Evolutionary conservation across 192 early-diverging fungal genomes (phyloP), one percentile per base, ranked within the genome.

Genomic region (Geranomyces michiganensis): DNA sequence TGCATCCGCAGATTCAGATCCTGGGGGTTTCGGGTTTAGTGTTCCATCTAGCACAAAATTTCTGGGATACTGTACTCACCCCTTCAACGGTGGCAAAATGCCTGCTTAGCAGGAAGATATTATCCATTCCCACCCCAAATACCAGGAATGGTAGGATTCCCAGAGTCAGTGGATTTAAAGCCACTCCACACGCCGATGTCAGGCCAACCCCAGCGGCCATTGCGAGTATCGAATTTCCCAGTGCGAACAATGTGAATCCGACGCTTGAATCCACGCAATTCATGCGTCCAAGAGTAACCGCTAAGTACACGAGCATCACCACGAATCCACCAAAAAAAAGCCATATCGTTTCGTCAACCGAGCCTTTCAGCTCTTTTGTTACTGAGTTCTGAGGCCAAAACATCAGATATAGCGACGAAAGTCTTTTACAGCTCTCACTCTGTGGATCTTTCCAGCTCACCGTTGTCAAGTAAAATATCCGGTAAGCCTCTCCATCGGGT

Each of bases 151-250:
- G 58, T 26, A 60, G 8, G 29, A 60, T 17, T 3, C 29, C 22
- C 7, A 60, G 10, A 5, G 58, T 60, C 5, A 60, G 29, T 17
- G 58, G 58, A 26, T 60, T n/a, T 8, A 60, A 7, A 7, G 24
- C 10, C 58, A 32, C 58, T 2, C 58, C 58, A 60, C 2, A 26
- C 5, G 30, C 58, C 5, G 58, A 60, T 6, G 58, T 29, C 7
- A 60, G 5, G 58, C 58, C 58, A 7, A 60, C 17, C 6, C 58
- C 58, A 29, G 22, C 58, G 3, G 58, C 58, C 58, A 60, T 60
- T 19, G 58, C 58, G 10, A 60, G 17, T 7, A 24, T 30, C 17
- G 58, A 26, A 17, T 60, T 60, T 17, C 6, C 24, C 24, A 60
- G 10, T 7, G 27, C 24, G 17, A 60, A 60, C 1, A 60, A 17